Percentiles rank a stretch among this genome's conserved stretches.
Evolutionary conservation across 2,329 filamentous ascomycete genomes (phyloP).

Genomic region (Cytospora piceicola): DNA sequence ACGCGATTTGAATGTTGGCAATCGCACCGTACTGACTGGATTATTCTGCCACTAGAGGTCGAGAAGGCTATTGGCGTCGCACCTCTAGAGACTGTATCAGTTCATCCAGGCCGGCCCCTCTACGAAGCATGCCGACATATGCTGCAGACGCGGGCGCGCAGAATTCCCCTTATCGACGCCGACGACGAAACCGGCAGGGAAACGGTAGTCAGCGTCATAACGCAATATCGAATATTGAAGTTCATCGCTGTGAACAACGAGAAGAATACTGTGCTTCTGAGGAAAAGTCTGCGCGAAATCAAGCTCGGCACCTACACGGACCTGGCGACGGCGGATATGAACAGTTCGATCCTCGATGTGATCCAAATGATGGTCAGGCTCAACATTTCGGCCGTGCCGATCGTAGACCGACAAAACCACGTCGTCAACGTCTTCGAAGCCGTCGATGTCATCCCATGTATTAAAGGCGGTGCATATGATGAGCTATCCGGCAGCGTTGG

Average conservation of each 20-base stretch:
- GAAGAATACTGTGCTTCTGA: conserved; percentile 83
- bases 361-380: conserved; percentile 91
- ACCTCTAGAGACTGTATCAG: conserved; percentile 93
- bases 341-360: conserved; percentile 88
- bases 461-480: conserved; percentile 91
- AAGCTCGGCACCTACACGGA: conserved; percentile 82
- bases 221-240: conserved; percentile 97
- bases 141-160: conserved; percentile 88
- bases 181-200: conserved; percentile 92
- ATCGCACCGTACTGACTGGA: conserved; percentile 29
- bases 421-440: conserved; percentile 97
- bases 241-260: conserved; percentile 95
- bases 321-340: conserved; percentile 83
- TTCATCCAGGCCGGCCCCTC: conserved; percentile 84
- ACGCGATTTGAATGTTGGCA: neutral
- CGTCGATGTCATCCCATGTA: conserved; percentile 93
- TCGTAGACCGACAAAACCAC: conserved; percentile 75
- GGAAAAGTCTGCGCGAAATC: conserved; percentile 84
- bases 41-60: conserved; percentile 67
- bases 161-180: conserved; percentile 90
- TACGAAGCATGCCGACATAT: conserved; percentile 96
- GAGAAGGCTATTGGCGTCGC: conserved; percentile 90
- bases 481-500: conserved; percentile 85
- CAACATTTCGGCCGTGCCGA: conserved; percentile 94
- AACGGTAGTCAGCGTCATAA: conserved; percentile 95